phyloP scores from a whole-genome alignment of 495 filamentous ascomycete species.

The Trichocladium uniseriatum region DNA sequence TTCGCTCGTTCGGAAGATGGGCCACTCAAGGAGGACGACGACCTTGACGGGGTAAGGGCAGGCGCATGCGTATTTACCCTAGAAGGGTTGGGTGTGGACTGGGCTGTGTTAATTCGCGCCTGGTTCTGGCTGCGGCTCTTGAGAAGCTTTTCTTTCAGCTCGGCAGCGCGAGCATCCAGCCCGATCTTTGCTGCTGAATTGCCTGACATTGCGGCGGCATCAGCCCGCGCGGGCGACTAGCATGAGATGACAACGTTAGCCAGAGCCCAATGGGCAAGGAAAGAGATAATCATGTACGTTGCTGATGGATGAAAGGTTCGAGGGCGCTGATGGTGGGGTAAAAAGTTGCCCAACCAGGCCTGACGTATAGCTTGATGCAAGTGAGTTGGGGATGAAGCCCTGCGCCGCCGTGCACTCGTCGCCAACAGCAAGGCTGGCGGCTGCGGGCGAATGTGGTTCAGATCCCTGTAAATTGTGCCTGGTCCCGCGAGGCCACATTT shows the following conservation, averaged over 20 bases:
- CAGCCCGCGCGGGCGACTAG: background rate
- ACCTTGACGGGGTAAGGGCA: background rate
- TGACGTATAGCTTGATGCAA: background rate
- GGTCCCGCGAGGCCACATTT: too few relatives aligned
- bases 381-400: too few relatives aligned
- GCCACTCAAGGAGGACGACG: background rate
- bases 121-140: slow-evolving; percentile 9
- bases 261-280: background rate
- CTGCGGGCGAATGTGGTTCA: too few relatives aligned
- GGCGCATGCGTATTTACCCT: background rate
- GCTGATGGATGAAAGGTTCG: background rate
- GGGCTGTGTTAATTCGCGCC: background rate
- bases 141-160: slow-evolving; percentile 22
- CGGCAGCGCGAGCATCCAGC: slow-evolving; percentile 18
- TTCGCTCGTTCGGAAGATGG: background rate
- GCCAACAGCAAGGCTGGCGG: too few relatives aligned
- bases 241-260: background rate
- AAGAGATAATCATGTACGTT: background rate
- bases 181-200: background rate
- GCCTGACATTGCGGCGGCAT: background rate
- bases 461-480: too few relatives aligned
- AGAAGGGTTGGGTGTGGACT: background rate
- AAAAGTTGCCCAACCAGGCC: background rate
- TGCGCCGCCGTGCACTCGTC: too few relatives aligned
- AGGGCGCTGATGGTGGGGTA: background rate